phyloP scores from a whole-genome alignment of 208 protist species.

The Leishmania guyanensis region DNA sequence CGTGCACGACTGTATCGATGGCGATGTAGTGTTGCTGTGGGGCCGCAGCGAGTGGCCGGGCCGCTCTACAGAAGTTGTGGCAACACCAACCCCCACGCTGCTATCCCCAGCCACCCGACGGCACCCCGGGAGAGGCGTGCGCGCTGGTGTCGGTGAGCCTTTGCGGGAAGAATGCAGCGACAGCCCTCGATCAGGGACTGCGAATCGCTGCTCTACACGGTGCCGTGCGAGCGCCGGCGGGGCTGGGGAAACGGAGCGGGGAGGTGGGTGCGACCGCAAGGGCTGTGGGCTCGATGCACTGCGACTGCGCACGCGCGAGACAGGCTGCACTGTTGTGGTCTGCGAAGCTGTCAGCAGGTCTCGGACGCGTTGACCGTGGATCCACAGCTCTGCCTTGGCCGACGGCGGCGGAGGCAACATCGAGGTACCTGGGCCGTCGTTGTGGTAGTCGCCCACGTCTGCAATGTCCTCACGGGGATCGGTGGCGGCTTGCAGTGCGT shows the following conservation, averaged over 20 bases:
- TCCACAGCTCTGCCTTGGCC: constrained; percentile 25
- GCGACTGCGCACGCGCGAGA: constrained; percentile 4
- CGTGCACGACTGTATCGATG: background rate
- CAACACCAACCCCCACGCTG: background rate
- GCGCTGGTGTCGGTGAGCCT: background rate
- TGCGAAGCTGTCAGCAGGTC: constrained; percentile 15
- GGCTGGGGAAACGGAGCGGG: background rate
- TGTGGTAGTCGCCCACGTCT: background rate
- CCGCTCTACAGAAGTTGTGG: background rate
- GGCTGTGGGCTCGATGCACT: constrained; percentile 2
- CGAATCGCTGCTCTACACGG: background rate
- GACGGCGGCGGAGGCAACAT: background rate
- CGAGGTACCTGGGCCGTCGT: background rate
- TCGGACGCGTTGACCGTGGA: constrained; percentile 31
- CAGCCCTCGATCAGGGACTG: background rate
- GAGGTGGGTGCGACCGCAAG: background rate
- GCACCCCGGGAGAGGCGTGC: background rate
- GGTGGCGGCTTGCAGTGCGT: constrained; percentile 36
- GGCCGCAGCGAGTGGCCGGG: background rate
- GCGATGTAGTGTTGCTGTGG: background rate
- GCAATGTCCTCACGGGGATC: constrained; percentile 13
- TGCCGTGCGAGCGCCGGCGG: background rate
- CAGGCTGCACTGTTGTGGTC: background rate
- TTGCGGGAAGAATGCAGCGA: constrained; percentile 1
- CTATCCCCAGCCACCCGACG: background rate